Evolutionary conservation across 1,284 basidiomycete species (phyloP), one percentile per base, ranked within the genome.

Genomic region (Rhodofomes roseus): DNA sequence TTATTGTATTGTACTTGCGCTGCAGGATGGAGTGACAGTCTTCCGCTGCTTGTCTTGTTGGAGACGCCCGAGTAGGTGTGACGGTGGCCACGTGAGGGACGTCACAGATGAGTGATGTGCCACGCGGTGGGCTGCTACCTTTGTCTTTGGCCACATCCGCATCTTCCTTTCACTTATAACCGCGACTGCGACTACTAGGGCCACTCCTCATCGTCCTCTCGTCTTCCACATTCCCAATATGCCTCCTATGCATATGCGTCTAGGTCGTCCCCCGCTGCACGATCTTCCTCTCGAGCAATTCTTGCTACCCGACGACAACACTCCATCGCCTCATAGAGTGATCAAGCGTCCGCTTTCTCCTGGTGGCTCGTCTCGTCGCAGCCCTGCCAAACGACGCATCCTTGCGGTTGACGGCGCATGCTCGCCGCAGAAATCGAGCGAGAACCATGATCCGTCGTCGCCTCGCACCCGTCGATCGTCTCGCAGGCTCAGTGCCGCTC

Each of bases 311-410:
- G 60, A 65, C 39, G 25, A 57, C 23, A 59, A 58, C 44, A 25
- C 63, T 43, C 60, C 70, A 37, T 57, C 65, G 48, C 70, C 74
- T 63, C 76, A 74, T 68, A 52, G 31, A 52, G 50, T 37, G 18
- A 36, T 23, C 18, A 82, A 89, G 73, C 81, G 83, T 39, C 80
- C 83, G 48, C 74, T 79, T 64, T 87, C 84, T 51, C 85, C 84
- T 1, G 77, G 76, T 41, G 72, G 67, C 31, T 74, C 77, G n/a
- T 71, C 67, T 23, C 70, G 79, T 52, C 77, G 80, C 62, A 87
- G 80, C 64, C 87, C 88, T 27, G 78, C 84, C 27, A 91, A 91
- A 70, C 83, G 89, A 40, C 85, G 89, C 50, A 82, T 90, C 59
- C 77, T 90, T 57, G 78, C 74, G 60, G 77, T 77, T 51, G 85